Conservation (phyloP, 2,329 filamentous ascomycete species). For the Dendryphion nanum region DNA sequence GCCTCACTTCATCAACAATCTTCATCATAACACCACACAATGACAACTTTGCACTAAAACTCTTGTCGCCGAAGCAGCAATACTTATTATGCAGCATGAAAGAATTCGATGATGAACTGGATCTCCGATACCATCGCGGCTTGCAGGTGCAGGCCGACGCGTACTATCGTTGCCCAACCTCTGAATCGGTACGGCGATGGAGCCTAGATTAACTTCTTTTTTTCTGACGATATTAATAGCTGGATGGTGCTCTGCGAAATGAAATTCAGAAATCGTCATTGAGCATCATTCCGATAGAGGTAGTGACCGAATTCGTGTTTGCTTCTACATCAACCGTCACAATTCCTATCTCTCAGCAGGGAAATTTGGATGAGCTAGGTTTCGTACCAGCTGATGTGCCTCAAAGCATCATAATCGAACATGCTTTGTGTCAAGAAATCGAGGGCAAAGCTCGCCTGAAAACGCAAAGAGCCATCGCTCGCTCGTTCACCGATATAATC, state of each 20-base stretch:
- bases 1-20: no score
- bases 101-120: slow-evolving; percentile 30
- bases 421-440: slow-evolving; percentile 24
- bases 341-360: slow-evolving; percentile 26
- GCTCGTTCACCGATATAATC: slow-evolving; percentile 27
- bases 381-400: slow-evolving; percentile 26
- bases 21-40: no score
- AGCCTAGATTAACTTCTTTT: slow-evolving; percentile 13
- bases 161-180: slow-evolving; percentile 30
- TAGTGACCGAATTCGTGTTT: slow-evolving; percentile 35
- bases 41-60: no score
- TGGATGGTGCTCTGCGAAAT: slow-evolving; percentile 28
- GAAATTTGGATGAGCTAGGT: slow-evolving; percentile 18
- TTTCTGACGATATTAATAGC: slow-evolving; percentile 13
- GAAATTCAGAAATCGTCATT: slow-evolving; percentile 26
- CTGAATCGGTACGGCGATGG: slow-evolving; percentile 13
- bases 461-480: slow-evolving; percentile 28
- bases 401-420: slow-evolving; percentile 28
- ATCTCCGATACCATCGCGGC: slow-evolving; percentile 28
- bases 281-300: slow-evolving; percentile 27
- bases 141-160: slow-evolving; percentile 29
- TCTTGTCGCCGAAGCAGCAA: no score
- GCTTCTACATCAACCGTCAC: slow-evolving; percentile 28
- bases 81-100: no score
- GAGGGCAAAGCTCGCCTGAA: slow-evolving; percentile 28